Conservation (phyloP, 2,329 filamentous ascomycete species). For the Phyllosticta citribraziliensis region DNA sequence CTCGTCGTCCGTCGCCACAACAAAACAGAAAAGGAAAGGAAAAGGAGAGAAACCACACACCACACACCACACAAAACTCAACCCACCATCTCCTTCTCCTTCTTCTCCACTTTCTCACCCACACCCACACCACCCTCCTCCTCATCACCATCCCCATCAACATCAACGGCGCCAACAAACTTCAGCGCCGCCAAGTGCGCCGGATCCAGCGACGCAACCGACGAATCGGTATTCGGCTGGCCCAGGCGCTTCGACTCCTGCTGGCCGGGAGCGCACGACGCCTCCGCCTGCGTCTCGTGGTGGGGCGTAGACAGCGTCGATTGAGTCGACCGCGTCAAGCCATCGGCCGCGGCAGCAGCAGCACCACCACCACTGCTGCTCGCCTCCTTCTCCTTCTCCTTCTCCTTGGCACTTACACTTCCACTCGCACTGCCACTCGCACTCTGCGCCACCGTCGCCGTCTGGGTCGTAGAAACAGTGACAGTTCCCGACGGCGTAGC, state of each 20-base stretch:
- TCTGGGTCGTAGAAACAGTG: too few relatives aligned
- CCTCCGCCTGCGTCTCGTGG: background rate
- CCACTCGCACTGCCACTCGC: background rate
- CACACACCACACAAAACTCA: too few relatives aligned
- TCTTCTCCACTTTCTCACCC: background rate
- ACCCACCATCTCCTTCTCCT: background rate
- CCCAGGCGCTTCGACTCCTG: background rate
- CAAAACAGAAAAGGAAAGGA: too few relatives aligned
- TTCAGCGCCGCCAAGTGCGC: background rate
- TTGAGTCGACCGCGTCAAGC: background rate
- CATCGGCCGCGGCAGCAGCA: background rate
- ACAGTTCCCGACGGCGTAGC: too few relatives aligned
- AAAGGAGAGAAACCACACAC: too few relatives aligned
- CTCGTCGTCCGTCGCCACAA: too few relatives aligned
- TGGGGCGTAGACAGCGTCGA: background rate
- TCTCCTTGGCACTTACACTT: background rate
- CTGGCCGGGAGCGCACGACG: too few relatives aligned
- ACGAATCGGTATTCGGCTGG: background rate
- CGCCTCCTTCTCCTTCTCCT: background rate
- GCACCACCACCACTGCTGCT: background rate
- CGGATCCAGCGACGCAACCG: background rate
- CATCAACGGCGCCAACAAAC: background rate
- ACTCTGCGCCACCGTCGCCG: background rate
- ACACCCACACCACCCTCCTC: background rate
- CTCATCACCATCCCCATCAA: background rate